Conservation (phyloP, 2,329 filamentous ascomycete species). For the Rachicladosporium sp. region DNA sequence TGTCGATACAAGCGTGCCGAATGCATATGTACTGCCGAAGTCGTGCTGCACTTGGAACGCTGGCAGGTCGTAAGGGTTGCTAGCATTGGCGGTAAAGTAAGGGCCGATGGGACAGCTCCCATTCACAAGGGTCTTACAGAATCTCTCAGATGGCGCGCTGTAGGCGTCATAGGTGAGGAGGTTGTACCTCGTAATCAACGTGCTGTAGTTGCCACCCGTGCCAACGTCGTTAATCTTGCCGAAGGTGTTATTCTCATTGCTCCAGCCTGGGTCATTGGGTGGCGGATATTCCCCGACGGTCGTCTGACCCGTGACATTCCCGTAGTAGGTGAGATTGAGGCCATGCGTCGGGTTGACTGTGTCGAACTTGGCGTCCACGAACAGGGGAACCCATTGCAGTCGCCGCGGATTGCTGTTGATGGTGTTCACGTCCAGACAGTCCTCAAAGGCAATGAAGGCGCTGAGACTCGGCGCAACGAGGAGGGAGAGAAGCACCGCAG, state of each 20-base stretch:
- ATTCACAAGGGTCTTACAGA: constrained; percentile 53
- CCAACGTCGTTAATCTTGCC: constrained; percentile 65
- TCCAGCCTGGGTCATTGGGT: constrained; percentile 48
- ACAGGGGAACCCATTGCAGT: constrained; percentile 70
- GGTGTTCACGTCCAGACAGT: constrained; percentile 56
- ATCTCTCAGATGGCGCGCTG: constrained; percentile 39
- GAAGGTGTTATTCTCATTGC: constrained; percentile 44
- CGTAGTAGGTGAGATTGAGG: constrained; percentile 71
- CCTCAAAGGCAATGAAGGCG: constrained; percentile 65
- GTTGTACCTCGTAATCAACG: constrained; percentile 58
- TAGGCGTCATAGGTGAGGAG: constrained; percentile 69
- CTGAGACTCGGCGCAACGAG: no score
- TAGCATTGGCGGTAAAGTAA: constrained; percentile 49
- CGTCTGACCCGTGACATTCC: constrained; percentile 73
- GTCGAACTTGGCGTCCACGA: constrained; percentile 59
- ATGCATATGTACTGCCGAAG: constrained; percentile 72
- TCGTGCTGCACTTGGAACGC: constrained; percentile 63
- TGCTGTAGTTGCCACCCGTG: constrained; percentile 50
- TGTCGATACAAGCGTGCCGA: constrained; percentile 66
- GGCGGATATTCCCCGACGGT: constrained; percentile 47
- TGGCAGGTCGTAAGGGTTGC: constrained; percentile 45
- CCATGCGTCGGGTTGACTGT: constrained; percentile 46
- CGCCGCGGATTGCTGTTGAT: constrained; percentile 45
- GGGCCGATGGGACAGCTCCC: constrained; percentile 64
- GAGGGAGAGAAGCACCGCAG: no score